phyloP scores from a whole-genome alignment of 805 yeast species.

The Ogataea trehaloabstinens region DNA sequence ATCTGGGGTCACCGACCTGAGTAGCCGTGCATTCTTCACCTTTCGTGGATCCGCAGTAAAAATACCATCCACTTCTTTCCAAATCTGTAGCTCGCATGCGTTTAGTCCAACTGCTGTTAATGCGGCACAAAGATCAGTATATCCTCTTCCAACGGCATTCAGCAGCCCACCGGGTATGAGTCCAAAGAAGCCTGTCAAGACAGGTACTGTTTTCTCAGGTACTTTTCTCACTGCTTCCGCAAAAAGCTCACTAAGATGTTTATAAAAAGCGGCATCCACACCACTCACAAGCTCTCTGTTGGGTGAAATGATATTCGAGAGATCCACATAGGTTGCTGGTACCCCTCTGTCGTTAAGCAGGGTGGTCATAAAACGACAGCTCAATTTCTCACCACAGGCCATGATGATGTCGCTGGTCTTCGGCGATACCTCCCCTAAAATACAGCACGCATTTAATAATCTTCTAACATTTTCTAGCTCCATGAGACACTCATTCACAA shows the following conservation, averaged over 20 bases:
- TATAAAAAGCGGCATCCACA: slow-evolving; percentile 66
- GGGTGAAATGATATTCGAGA: slow-evolving; percentile 68
- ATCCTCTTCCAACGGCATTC: slow-evolving; percentile 94
- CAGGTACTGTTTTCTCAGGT: slow-evolving; percentile 61
- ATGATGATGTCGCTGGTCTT: slow-evolving; percentile 86
- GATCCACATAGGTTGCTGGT: slow-evolving; percentile 73
- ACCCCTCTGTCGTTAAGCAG: slow-evolving; percentile 81
- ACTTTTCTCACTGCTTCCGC: slow-evolving; percentile 45
- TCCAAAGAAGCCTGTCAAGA: slow-evolving; percentile 94
- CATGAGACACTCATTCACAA: slow-evolving; percentile 55
- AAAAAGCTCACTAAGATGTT: slow-evolving; percentile 49
- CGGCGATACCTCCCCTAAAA: slow-evolving; percentile 87
- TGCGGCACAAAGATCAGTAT: slow-evolving; percentile 97
- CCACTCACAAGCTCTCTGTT: slow-evolving; percentile 53
- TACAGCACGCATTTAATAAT: slow-evolving; percentile 79
- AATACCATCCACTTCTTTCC: slow-evolving; percentile 99
- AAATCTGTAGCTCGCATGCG: slow-evolving; percentile 93
- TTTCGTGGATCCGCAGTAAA: slow-evolving; percentile 98
- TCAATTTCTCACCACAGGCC: slow-evolving; percentile 91
- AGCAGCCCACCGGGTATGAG: slow-evolving; percentile 92
- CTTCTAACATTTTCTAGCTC: slow-evolving; percentile 71
- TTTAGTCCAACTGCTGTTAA: slow-evolving; percentile 87
- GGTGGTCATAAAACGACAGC: slow-evolving; percentile 86
- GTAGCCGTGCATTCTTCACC: slow-evolving; percentile 82
- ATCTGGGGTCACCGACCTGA: slow-evolving; percentile 91